Conservation (phyloP, 2,329 filamentous ascomycete genomes). For the Domatiomyces catenatus region DNA sequence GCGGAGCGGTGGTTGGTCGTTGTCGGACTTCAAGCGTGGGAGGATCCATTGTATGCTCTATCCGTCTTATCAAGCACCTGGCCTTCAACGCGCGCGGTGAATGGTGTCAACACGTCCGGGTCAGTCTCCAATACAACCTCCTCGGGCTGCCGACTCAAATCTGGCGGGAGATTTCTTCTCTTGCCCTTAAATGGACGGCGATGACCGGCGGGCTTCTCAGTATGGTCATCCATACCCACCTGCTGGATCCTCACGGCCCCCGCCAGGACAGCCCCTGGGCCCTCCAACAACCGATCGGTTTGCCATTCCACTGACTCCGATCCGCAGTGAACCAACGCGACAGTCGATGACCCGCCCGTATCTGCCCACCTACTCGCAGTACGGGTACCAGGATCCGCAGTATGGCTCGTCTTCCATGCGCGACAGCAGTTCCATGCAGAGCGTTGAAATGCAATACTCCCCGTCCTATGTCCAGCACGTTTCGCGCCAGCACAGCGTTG, state of each 20-base stretch:
- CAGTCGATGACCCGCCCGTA: slow-evolving; percentile 24
- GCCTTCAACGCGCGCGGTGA: background rate
- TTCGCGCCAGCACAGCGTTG: slow-evolving; percentile 18
- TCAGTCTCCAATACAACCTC: background rate
- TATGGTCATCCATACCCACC: slow-evolving; percentile 55
- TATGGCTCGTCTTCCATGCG: slow-evolving; percentile 40
- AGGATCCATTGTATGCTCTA: background rate
- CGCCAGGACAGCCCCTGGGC: slow-evolving; percentile 23
- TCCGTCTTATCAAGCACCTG: background rate
- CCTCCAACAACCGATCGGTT: slow-evolving; percentile 32
- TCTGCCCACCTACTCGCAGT: slow-evolving; percentile 30
- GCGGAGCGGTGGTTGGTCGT: background rate
- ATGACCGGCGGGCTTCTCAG: slow-evolving; percentile 57
- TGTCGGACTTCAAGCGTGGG: background rate
- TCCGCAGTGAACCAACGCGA: slow-evolving; percentile 23
- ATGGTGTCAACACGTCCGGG: background rate
- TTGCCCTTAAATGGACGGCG: slow-evolving; percentile 54
- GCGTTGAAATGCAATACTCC: slow-evolving; percentile 47
- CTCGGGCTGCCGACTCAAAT: slow-evolving; percentile 2
- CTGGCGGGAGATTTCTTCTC: slow-evolving; percentile 10
- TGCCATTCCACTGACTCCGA: slow-evolving; percentile 25
- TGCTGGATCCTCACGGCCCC: slow-evolving; percentile 14
- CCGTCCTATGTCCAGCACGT: slow-evolving; percentile 45
- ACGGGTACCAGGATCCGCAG: slow-evolving; percentile 40
- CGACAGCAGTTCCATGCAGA: slow-evolving; percentile 31